phyloP scores from a whole-genome alignment of 495 filamentous ascomycete genomes.

The Hypoxylon trugodes region DNA sequence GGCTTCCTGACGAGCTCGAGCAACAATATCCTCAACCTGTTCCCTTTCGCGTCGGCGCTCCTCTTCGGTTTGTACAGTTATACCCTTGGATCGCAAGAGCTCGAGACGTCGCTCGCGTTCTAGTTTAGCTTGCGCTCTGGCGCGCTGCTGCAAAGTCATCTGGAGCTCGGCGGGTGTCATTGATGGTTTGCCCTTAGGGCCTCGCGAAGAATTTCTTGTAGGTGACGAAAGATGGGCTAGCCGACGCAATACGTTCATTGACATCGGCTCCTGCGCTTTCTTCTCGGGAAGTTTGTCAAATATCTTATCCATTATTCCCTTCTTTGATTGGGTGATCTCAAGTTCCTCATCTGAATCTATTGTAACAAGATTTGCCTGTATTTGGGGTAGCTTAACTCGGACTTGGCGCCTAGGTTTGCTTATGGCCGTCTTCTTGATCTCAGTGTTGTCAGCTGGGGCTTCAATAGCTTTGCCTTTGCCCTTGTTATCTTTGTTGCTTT shows the following conservation, averaged over 20 bases:
- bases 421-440: constrained; percentile 20
- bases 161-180: constrained; percentile 78
- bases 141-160: constrained; percentile 69
- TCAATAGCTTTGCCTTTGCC: constrained; percentile 61
- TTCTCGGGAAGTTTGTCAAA: constrained; percentile 74
- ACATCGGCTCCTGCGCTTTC: constrained; percentile 65
- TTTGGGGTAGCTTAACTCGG: constrained; percentile 51
- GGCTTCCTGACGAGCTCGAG: constrained; percentile 82
- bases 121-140: constrained; percentile 78
- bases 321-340: constrained; percentile 46
- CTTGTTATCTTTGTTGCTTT: constrained; percentile 55
- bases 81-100: constrained; percentile 76
- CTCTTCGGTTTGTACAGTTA: constrained; percentile 85
- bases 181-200: constrained; percentile 49
- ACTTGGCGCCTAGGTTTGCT: constrained; percentile 47
- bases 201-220: constrained; percentile 53
- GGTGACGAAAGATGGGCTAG: constrained; percentile 79
- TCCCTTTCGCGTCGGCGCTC: constrained; percentile 80
- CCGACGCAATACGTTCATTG: constrained; percentile 72
- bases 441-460: not conserved
- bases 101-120: constrained; percentile 83
- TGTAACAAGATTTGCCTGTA: constrained; percentile 40
- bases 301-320: constrained; percentile 60
- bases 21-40: constrained; percentile 85
- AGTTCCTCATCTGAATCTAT: constrained; percentile 50